Base-by-base conservation (phyloP, 2,329 filamentous ascomycete species). In the Aspergillus tubingensis region DNA sequence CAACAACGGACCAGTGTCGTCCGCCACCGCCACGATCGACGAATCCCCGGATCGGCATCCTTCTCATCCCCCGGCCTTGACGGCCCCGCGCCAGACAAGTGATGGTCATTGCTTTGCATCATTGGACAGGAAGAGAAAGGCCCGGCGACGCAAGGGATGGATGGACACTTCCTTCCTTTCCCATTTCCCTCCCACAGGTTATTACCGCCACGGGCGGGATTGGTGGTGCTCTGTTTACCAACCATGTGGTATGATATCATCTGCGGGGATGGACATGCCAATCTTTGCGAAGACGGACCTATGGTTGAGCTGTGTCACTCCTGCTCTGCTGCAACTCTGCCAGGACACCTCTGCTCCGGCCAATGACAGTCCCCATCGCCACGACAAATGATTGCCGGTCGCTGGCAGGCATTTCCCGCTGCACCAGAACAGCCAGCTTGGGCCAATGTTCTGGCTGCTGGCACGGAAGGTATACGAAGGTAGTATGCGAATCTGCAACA, bases 181-280 rank as follows among this genome's bases (percentile, higher is more conserved):
- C 10, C 11, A 5, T 36, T 36, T 13, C 11, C 10, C 11, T 6
- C 11, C 11, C 11, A 11, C 32, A 13, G 3, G 15, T 36, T 36
- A 13, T 4, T 36, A 36, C 32, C 10, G 11, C 10, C 32, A 36
- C 10, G 13, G 32, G 11, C 11, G 32, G 11, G 32, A 36, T 36
- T 36, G 32, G 32, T 36, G 32, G 32, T 36, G 32, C 32, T 57
- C 7, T 19, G 23, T 57, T 53, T 51, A 13, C 52, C 36, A 27
- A 57, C 58, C 62, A 63, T 62, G 59, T 60, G 54, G 49, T 23
- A 62, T 64, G 62, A 64, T 43, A 48, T 64, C 62, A 62, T 64
- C 41, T 21, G 36, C 15, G 41, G 39, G 50, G 36, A 8, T 17
- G 36, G 21, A 17, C 11, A 19, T 36, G 27, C 27, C 27, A n/a